These are phyloP conservation scores for Hagleromyces aurorensis DNA, from an alignment of 805 yeast genomes.

Conservation along the genomic window DNA sequence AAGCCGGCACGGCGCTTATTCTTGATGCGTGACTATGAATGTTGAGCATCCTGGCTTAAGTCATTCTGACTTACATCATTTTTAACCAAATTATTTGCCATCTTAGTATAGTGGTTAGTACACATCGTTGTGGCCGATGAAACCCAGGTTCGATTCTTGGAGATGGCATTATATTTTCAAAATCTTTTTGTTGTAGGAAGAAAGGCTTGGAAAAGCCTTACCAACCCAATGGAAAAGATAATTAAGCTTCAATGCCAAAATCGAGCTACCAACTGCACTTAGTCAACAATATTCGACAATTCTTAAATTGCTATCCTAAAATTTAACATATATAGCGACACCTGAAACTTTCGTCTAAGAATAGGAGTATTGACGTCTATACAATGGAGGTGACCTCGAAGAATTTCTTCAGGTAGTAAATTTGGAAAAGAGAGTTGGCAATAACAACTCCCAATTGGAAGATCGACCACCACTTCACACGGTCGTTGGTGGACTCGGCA, in stretches of 20 bases:
- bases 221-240: no score
- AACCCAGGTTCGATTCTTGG: slow-evolving; percentile 38
- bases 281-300: slow-evolving; percentile 1
- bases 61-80: neutral
- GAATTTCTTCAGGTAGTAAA: slow-evolving; percentile 86
- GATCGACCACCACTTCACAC: slow-evolving; percentile 97
- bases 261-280: slow-evolving; percentile 2
- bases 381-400: slow-evolving; percentile 91
- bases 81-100: slow-evolving; percentile 18
- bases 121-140: slow-evolving; percentile 37
- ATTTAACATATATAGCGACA: slow-evolving; percentile 1
- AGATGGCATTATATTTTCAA: slow-evolving; percentile 27
- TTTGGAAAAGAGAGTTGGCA: slow-evolving; percentile 84
- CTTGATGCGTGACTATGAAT: no score
- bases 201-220: no score
- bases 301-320: slow-evolving; percentile 1
- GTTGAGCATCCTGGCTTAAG: no score
- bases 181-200: slow-evolving; percentile 1
- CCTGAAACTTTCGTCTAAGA: slow-evolving; percentile 12
- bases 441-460: slow-evolving; percentile 85
- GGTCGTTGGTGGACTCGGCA: slow-evolving; percentile 92
- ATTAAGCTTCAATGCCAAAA: no score
- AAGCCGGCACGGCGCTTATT: no score
- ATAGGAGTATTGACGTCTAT: slow-evolving; percentile 27
- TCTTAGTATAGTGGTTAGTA: slow-evolving; percentile 38